phyloP scores from a whole-genome alignment of 176 grass and related monocot genomes.

The Carex pumila region DNA sequence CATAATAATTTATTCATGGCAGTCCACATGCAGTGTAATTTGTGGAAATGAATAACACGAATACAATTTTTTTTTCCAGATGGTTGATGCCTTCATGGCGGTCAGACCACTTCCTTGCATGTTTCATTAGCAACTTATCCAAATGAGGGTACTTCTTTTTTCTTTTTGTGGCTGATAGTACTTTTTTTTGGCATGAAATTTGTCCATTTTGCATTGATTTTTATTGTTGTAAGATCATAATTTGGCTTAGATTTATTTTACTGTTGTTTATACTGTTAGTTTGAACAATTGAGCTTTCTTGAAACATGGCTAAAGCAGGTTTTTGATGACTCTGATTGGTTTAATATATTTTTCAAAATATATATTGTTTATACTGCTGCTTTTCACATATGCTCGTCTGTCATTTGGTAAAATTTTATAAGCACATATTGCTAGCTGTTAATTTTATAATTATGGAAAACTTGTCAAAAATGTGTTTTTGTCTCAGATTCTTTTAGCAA shows the following conservation, averaged over 20 bases:
- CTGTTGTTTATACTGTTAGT: neutral
- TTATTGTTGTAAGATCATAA: neutral
- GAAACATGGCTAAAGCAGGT: neutral
- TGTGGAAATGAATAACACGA: neutral
- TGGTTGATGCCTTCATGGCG: conserved; percentile 80
- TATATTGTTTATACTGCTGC: neutral
- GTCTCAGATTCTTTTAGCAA: neutral
- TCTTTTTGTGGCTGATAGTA: neutral
- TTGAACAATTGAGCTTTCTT: neutral
- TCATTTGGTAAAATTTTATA: no score
- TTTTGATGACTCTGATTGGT: neutral
- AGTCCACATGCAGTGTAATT: neutral
- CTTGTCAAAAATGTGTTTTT: neutral
- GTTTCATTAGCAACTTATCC: conserved; percentile 34
- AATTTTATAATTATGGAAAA: no score
- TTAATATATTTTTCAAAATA: neutral
- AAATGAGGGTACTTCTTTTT: neutral
- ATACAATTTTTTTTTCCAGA: conserved; percentile 21
- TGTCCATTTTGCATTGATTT: neutral
- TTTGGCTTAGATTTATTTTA: neutral
- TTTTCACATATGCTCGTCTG: no score
- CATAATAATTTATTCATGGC: neutral
- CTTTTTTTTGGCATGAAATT: neutral
- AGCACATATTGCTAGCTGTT: no score
- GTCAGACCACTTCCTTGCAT: conserved; percentile 74